These are phyloP conservation scores for Cystobasidiaceae sp. DNA, from an alignment of 1,284 basidiomycete species.

Conservation along the genomic window DNA sequence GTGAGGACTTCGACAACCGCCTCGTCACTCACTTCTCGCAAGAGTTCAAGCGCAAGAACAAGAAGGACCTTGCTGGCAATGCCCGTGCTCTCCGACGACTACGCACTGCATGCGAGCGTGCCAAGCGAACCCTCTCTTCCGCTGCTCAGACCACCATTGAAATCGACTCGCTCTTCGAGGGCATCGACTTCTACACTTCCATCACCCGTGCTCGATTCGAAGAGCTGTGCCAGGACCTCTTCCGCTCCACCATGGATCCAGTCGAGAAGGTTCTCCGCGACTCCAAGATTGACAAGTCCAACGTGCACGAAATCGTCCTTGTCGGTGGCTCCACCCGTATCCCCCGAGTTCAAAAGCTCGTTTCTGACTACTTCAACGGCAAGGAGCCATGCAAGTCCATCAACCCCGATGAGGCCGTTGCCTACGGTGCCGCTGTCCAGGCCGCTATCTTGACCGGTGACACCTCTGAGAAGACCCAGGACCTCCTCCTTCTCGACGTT, in stretches of 20 bases:
- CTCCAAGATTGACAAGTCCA: constrained; percentile 93
- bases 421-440: constrained; percentile 98
- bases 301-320: constrained; percentile 93
- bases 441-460: constrained; percentile 90
- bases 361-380: constrained; percentile 95
- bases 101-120: constrained; percentile 96
- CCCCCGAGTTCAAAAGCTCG: constrained; percentile 93
- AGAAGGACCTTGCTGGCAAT: constrained; percentile 90
- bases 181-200: constrained; percentile 97
- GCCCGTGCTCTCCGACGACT: constrained; percentile 95
- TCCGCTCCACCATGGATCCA: constrained; percentile 93
- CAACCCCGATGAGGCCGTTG: constrained; percentile 99
- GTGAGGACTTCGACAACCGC: constrained; percentile 97
- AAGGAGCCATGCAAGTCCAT: constrained; percentile 57
- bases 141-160: constrained; percentile 95
- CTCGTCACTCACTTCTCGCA: constrained; percentile 97
- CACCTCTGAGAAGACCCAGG: constrained; percentile 79
- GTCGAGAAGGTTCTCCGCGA: constrained; percentile 98
- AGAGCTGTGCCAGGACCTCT: constrained; percentile 94
- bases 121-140: constrained; percentile 96
- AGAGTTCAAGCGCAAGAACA: constrained; percentile 98
- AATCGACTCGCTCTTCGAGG: constrained; percentile 92
- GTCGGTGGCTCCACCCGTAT: constrained; percentile 99
- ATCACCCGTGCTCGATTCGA: constrained; percentile 99
- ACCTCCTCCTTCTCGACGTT: constrained; percentile 92